These are phyloP conservation scores for Soucietia sequanensis DNA, from an alignment of 805 yeast genomes.

Conservation along the genomic window DNA sequence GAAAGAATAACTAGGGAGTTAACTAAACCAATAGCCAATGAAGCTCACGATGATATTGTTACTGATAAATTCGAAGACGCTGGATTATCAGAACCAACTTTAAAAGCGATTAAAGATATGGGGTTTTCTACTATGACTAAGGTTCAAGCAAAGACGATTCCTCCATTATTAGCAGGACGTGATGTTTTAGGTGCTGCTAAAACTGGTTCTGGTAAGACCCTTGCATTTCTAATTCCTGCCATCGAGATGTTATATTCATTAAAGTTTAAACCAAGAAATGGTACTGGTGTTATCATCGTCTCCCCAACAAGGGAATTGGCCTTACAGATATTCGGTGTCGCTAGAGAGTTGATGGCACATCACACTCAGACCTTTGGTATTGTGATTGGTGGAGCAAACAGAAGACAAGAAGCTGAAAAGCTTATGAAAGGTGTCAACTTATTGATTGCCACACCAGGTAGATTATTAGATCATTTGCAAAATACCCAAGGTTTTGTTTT, in stretches of 20 bases:
- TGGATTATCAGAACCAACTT: conserved; percentile 76
- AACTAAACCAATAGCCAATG: conserved; percentile 30
- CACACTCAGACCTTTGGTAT: conserved; percentile 95
- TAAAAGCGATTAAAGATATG: conserved; percentile 80
- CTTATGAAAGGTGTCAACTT: conserved; percentile 90
- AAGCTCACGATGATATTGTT: conserved; percentile 25
- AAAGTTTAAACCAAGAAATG: conserved; percentile 95
- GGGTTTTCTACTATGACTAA: conserved; percentile 91
- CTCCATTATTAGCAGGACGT: conserved; percentile 93
- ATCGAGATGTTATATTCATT: conserved; percentile 86
- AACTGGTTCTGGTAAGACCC: conserved; percentile 97
- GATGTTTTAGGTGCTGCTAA: conserved; percentile 99
- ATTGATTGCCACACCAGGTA: conserved; percentile 96
- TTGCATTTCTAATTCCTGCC: conserved; percentile 95
- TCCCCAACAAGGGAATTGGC: conserved; percentile 99
- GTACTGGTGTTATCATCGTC: conserved; percentile 94
- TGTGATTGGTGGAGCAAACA: conserved; percentile 97
- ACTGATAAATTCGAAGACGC: conserved; percentile 37
- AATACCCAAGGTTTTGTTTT: conserved; percentile 92
- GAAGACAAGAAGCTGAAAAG: conserved; percentile 97
- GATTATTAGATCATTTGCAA: conserved; percentile 93
- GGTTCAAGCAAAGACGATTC: conserved; percentile 94
- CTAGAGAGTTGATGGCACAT: conserved; percentile 84
- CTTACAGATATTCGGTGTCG: conserved; percentile 96
- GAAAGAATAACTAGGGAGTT: conserved; percentile 21